Evolutionary conservation across 176 grass and related monocot genomes (phyloP).

Genomic region (Cenchrus fungigraminus): DNA sequence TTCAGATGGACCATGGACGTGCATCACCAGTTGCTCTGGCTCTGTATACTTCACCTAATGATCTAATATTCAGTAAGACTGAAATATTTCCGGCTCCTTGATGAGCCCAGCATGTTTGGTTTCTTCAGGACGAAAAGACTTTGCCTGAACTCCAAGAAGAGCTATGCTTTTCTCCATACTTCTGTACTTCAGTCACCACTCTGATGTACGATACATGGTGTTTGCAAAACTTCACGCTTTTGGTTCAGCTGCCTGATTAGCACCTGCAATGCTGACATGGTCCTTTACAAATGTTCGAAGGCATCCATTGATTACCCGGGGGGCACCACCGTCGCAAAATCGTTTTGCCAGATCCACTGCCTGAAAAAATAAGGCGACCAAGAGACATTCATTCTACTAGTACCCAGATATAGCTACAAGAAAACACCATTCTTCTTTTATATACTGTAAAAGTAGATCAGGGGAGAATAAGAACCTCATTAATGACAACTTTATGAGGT

Average conservation of each 20-base stretch:
- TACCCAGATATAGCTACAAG: not conserved
- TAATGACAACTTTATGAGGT: slow-evolving; percentile 89
- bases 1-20: not conserved
- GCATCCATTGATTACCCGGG: slow-evolving; percentile 93
- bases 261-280: slow-evolving; percentile 11
- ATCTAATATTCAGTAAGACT: not conserved
- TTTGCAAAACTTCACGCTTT: slow-evolving; percentile 36
- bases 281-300: slow-evolving; percentile 85
- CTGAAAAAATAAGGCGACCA: slow-evolving; percentile 41
- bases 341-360: slow-evolving; percentile 95
- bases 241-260: slow-evolving; percentile 38
- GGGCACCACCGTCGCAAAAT: slow-evolving; percentile 87
- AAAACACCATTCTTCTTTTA: not conserved
- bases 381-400: not conserved
- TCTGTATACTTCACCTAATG: slow-evolving; percentile 9
- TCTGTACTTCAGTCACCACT: not conserved
- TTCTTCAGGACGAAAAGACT: not conserved
- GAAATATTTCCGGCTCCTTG: not conserved
- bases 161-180: slow-evolving; percentile 7
- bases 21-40: not conserved
- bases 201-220: not conserved
- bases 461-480: slow-evolving; percentile 61
- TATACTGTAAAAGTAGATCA: not conserved
- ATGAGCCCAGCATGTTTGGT: not conserved
- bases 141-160: not conserved